Conservation (phyloP, 2,329 filamentous ascomycete genomes). For the Neonectria hederae region DNA sequence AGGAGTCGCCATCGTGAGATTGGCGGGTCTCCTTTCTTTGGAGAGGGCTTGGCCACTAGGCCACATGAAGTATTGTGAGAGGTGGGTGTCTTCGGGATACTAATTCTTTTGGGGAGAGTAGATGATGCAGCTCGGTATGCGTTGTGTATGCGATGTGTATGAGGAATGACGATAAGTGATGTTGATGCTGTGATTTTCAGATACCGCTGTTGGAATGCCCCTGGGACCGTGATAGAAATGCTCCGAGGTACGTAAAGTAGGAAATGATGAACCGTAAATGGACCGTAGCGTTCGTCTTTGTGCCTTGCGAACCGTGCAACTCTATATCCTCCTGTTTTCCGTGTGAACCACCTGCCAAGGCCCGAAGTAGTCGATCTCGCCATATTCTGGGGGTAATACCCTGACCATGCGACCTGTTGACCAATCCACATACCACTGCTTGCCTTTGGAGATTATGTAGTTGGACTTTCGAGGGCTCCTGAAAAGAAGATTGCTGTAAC, state of each 20-base stretch:
- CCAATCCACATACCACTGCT: constrained; percentile 70
- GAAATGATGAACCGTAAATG: constrained; percentile 16
- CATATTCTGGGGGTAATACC: constrained; percentile 64
- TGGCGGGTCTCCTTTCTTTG: background rate
- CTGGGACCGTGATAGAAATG: constrained; percentile 8
- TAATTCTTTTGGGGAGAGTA: background rate
- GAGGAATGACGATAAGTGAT: background rate
- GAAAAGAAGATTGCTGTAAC: constrained; percentile 67
- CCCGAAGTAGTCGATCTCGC: constrained; percentile 59
- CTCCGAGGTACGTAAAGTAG: background rate
- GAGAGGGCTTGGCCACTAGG: background rate
- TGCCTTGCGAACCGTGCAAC: constrained; percentile 16
- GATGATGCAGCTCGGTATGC: background rate
- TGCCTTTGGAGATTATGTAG: constrained; percentile 65
- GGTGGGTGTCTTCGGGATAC: background rate
- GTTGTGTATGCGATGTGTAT: background rate
- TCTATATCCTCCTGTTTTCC: constrained; percentile 58
- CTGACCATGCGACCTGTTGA: constrained; percentile 63
- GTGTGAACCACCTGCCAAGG: constrained; percentile 61
- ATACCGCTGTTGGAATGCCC: constrained; percentile 17
- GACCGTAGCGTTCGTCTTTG: constrained; percentile 10
- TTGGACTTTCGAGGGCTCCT: constrained; percentile 67
- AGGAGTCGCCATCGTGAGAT: background rate
- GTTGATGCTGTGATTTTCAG: constrained; percentile 12
- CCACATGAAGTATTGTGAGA: background rate